Evolutionary conservation across 345 rosid species (phyloP), one percentile per base, ranked within the genome.

Genomic region (Lepidium aucheri): DNA sequence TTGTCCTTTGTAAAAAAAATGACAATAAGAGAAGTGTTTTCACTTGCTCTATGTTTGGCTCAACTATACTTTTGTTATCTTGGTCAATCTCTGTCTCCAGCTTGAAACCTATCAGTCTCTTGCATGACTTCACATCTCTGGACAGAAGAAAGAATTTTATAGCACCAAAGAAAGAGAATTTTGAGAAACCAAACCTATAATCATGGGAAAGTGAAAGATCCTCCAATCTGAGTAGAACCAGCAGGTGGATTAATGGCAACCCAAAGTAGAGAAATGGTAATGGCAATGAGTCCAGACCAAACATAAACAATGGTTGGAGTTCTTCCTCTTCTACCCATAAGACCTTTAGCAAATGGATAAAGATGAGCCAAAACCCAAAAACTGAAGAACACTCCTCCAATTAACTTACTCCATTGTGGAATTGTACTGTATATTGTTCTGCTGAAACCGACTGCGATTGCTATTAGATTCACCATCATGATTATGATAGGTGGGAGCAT

Each of bases 341-440:
- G 85, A 9, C 98, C 98, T 79, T 93, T 93, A 0, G 97, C 97
- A 1, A 93, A 93, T 3, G 98, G 98, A 50, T 93, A 93, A 42
- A 93, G 86, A 82, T 93, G 98, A 73, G 96, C 96, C 84, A 93
- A 75, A 0, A 90, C 98, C 98, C 98, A 93, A 76, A 93, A 90
- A 64, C 98, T 93, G 80, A 93, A 93, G 84, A 93, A 93, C 54
- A 93, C 92, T 54, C 98, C 98, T 28, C 98, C 98, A 38, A 93
- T 55, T 45, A 93, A 73, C 26, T 81, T 77, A 74, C 97, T 93
- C 98, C 98, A 93, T 40, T 93, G 89, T 0, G 98, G 98, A 32
- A 88, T 77, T 14, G 59, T 75, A 26, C 98, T 93, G 79, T 93
- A 93, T 20, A 93, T 88, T 1, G 98, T 93, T 63, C 98, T 76